phyloP scores from a whole-genome alignment of 2,329 filamentous ascomycete genomes.

The Clarireedia homoeocarpa region DNA sequence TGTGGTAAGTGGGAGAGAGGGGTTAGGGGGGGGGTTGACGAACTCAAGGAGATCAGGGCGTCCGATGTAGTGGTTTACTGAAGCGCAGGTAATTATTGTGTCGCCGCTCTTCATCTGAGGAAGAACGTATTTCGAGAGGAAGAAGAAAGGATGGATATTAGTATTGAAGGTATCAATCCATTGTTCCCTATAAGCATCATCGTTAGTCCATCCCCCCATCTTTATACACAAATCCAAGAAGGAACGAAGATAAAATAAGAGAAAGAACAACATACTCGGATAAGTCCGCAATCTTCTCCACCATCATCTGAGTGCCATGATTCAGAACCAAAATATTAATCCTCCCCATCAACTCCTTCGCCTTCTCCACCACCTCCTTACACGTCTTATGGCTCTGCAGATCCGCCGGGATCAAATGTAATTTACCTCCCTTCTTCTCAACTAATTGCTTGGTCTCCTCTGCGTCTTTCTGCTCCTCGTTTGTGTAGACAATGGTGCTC shows the following conservation, averaged over 20 bases:
- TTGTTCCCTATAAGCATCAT: constrained; percentile 49
- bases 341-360: constrained; percentile 55
- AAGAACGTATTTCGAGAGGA: constrained; percentile 67
- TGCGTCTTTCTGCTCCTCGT: constrained; percentile 69
- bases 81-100: constrained; percentile 79
- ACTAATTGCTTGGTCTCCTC: constrained; percentile 65
- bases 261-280: constrained; percentile 45
- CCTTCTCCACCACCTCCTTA: constrained; percentile 59
- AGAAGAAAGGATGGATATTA: constrained; percentile 80
- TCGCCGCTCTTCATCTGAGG: constrained; percentile 67
- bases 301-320: constrained; percentile 67
- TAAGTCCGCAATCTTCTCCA: constrained; percentile 62
- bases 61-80: constrained; percentile 76
- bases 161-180: constrained; percentile 74
- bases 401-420: constrained; percentile 56
- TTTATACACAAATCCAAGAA: too few relatives aligned
- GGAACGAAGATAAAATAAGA: neutral
- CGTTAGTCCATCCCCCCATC: constrained; percentile 7
- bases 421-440: constrained; percentile 57
- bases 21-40: neutral
- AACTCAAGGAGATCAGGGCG: constrained; percentile 67
- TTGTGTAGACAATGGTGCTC: constrained; percentile 64
- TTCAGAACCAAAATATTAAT: constrained; percentile 74
- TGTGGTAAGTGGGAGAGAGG: neutral
- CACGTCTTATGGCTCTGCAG: constrained; percentile 60